phyloP scores from a whole-genome alignment of 805 yeast species.

The Metschnikowia cerradonensis region DNA sequence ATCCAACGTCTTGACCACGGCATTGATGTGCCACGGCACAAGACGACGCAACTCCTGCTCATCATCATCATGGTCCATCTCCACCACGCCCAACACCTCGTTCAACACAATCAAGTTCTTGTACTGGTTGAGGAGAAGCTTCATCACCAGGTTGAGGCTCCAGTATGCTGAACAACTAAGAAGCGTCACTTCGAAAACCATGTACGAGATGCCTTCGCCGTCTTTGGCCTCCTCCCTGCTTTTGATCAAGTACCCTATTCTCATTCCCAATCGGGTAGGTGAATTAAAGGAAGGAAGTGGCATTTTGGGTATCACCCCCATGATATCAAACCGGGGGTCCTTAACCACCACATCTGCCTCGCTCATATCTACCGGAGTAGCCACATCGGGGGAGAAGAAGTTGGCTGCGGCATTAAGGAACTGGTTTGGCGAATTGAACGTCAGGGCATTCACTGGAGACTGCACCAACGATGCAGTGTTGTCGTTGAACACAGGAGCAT shows the following conservation, averaged over 20 bases:
- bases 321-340: constrained; percentile 48
- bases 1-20: constrained; percentile 60
- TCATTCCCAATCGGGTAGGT: constrained; percentile 64
- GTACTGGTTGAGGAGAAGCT: constrained; percentile 55
- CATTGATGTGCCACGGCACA: constrained; percentile 70
- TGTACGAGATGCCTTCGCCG: constrained; percentile 12
- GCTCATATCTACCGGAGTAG: constrained; percentile 2
- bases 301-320: constrained; percentile 54
- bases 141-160: constrained; percentile 51
- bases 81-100: constrained; percentile 32
- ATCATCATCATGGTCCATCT: constrained; percentile 3
- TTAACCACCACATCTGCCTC: constrained; percentile 33
- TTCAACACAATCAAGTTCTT: constrained; percentile 49
- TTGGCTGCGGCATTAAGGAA: constrained; percentile 30
- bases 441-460: constrained; percentile 22
- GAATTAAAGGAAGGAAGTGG: constrained; percentile 68
- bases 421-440: constrained; percentile 37
- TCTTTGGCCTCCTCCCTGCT: constrained; percentile 18
- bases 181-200: constrained; percentile 59
- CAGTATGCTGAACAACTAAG: constrained; percentile 72
- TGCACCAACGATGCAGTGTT: background rate
- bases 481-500: background rate
- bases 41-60: constrained; percentile 23
- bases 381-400: constrained; percentile 31
- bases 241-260: constrained; percentile 63